Percentiles rank a stretch among this genome's conserved stretches.
Evolutionary conservation across 805 yeast genomes (phyloP).

Genomic region (Saccharomycopsis sp.): DNA sequence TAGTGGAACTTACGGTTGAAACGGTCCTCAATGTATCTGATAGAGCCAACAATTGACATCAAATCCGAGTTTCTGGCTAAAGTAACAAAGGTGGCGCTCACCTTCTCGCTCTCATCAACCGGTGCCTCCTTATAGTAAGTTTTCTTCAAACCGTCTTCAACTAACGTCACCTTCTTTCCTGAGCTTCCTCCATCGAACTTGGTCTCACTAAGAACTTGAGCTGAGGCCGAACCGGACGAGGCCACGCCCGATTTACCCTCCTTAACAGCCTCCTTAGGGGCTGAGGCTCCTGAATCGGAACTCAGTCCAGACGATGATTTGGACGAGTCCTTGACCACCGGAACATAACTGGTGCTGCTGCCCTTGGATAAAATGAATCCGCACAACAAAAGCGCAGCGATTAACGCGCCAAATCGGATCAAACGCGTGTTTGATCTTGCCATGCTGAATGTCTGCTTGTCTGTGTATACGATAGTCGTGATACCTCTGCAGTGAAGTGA

Average conservation of each 20-base stretch:
- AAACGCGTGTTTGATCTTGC: conserved; percentile 44
- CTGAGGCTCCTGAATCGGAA: background rate
- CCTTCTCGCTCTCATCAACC: conserved; percentile 35
- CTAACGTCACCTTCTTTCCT: conserved; percentile 3
- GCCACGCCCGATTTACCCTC: background rate
- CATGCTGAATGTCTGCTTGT: conserved; percentile 24
- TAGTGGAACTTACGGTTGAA: conserved; percentile 76
- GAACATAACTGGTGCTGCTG: conserved; percentile 31
- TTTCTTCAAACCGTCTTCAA: conserved; percentile 17
- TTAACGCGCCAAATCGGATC: conserved; percentile 42
- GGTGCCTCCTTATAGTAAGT: conserved; percentile 10
- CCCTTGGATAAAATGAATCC: conserved; percentile 44
- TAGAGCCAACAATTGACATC: conserved; percentile 53
- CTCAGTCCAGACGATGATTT: background rate
- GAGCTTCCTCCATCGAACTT: conserved; percentile 3
- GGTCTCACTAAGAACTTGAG: background rate
- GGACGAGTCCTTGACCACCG: conserved; percentile 8
- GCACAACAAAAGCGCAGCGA: conserved; percentile 38
- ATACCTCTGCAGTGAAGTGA: too few species aligned
- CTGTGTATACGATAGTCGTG: background rate
- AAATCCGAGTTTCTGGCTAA: conserved; percentile 74
- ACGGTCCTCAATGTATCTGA: conserved; percentile 79
- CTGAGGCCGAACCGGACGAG: background rate
- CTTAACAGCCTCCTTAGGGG: background rate
- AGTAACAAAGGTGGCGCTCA: conserved; percentile 73